Conservation (phyloP, 805 yeast genomes). For the Metschnikowia arizonensis region DNA sequence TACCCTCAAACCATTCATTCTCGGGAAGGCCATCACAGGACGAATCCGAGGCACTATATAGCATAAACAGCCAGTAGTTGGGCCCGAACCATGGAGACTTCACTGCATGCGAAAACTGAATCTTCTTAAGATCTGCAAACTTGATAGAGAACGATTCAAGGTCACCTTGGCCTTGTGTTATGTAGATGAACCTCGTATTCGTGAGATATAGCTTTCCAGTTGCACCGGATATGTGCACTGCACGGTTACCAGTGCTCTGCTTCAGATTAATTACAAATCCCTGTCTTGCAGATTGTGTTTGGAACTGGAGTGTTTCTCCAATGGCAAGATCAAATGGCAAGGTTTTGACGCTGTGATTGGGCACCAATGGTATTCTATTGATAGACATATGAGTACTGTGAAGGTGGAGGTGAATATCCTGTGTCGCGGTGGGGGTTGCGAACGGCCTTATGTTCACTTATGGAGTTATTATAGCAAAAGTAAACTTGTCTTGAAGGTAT, state of each 20-base stretch:
- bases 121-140: slow-evolving; percentile 21
- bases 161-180: slow-evolving; percentile 40
- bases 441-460: not conserved
- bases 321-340: slow-evolving; percentile 18
- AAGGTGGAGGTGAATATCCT: slow-evolving; percentile 2
- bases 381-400: slow-evolving; percentile 14
- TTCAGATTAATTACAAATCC: slow-evolving; percentile 24
- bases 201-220: slow-evolving; percentile 44
- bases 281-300: slow-evolving; percentile 25
- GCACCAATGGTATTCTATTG: slow-evolving; percentile 9
- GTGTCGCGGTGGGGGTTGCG: slow-evolving; percentile 2
- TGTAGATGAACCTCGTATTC: slow-evolving; percentile 36
- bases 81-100: slow-evolving; percentile 54
- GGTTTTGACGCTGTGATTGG: not conserved
- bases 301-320: slow-evolving; percentile 18
- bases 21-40: slow-evolving; percentile 40
- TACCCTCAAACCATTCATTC: slow-evolving; percentile 35
- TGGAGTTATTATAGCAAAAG: too few species aligned
- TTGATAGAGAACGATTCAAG: slow-evolving; percentile 40
- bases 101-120: slow-evolving; percentile 37
- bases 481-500: not conserved
- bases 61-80: slow-evolving; percentile 44
- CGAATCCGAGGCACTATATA: slow-evolving; percentile 30
- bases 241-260: slow-evolving; percentile 7
- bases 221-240: slow-evolving; percentile 27